These are phyloP conservation scores for Aethionema arabicum DNA, from an alignment of 345 rosid genomes.

Conservation along the genomic window DNA sequence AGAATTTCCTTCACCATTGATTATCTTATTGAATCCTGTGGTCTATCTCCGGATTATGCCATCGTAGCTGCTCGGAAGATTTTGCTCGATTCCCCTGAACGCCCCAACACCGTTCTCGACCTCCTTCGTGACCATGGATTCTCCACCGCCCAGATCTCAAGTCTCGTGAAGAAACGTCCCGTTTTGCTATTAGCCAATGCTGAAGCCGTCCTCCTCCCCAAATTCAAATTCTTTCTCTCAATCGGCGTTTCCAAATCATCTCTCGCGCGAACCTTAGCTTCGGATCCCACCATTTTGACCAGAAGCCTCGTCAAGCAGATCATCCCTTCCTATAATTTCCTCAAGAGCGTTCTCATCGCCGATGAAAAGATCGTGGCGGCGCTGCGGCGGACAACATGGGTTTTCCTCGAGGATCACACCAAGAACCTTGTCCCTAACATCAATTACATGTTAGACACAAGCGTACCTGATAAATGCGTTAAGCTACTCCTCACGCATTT, in stretches of 20 bases:
- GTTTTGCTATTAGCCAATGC: conserved; percentile 35
- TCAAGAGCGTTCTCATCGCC: conserved; percentile 37
- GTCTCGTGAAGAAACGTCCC: conserved; percentile 41
- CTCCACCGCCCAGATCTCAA: conserved; percentile 38
- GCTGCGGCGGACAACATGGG: conserved; percentile 43
- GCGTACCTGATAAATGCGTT: conserved; percentile 42
- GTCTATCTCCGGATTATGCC: conserved; percentile 44
- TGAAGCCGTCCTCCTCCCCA: conserved; percentile 41
- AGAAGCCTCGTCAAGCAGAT: conserved; percentile 43
- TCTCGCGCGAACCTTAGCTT: conserved; percentile 34
- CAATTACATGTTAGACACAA: conserved; percentile 33
- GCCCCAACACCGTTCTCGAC: conserved; percentile 40
- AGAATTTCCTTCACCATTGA: conserved; percentile 35
- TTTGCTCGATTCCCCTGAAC: conserved; percentile 31
- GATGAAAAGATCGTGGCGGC: conserved; percentile 41
- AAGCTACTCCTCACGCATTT: conserved; percentile 47
- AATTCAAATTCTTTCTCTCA: conserved; percentile 42
- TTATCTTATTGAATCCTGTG: conserved; percentile 48
- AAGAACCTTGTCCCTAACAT: conserved; percentile 49
- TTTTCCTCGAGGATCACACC: conserved; percentile 41
- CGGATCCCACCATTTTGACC: conserved; percentile 37
- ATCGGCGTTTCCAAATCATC: conserved; percentile 40
- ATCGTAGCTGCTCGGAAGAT: conserved; percentile 33
- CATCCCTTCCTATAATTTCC: conserved; percentile 43
- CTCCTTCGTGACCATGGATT: conserved; percentile 45